phyloP scores from a whole-genome alignment of 495 filamentous ascomycete species.

The Jackrogersella multiformis region DNA sequence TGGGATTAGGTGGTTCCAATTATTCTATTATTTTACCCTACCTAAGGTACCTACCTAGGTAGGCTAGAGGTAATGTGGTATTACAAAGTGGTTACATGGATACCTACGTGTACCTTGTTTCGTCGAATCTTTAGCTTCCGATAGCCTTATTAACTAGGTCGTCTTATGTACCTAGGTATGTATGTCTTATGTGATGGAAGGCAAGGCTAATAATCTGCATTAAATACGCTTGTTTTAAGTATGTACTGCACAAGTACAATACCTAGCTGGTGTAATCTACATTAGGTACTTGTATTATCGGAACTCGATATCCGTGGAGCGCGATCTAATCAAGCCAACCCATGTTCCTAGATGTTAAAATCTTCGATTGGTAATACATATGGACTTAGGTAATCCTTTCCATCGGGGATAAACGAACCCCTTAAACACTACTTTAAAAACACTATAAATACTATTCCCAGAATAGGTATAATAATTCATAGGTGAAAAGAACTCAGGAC shows the following conservation, averaged over 20 bases:
- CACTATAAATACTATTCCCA: too few relatives aligned
- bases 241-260: constrained; percentile 10
- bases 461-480: too few relatives aligned
- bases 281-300: not conserved
- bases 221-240: not conserved
- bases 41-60: too few relatives aligned
- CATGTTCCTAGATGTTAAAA: too few relatives aligned
- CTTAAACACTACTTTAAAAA: too few relatives aligned
- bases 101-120: constrained; percentile 5
- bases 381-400: too few relatives aligned
- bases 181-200: constrained; percentile 16
- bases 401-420: too few relatives aligned
- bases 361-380: too few relatives aligned
- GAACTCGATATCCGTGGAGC: constrained; percentile 9
- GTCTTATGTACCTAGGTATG: too few relatives aligned
- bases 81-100: constrained; percentile 1
- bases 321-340: constrained; percentile 12
- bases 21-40: constrained; percentile 1
- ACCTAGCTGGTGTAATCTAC: not conserved
- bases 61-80: too few relatives aligned
- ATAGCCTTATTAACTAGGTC: not conserved
- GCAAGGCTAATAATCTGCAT: constrained; percentile 14
- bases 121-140: not conserved
- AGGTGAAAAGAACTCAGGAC: not conserved
- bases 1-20: constrained; percentile 23